Evolutionary conservation across 306 rosid species (phyloP).

Genomic region (Trifolium fragiferum): DNA sequence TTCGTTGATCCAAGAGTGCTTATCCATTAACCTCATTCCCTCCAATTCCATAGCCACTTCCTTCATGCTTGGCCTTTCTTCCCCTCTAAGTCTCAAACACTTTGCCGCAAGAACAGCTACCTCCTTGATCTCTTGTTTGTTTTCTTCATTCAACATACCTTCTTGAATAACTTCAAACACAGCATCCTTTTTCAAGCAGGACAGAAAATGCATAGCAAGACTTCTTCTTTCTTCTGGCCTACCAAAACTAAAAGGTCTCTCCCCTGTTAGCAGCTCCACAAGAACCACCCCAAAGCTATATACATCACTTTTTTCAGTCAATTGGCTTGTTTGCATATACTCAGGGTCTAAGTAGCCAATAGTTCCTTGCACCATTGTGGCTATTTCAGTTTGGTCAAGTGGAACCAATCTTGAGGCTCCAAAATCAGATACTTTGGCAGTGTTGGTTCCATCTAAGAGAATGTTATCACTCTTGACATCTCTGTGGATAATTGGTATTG

Average conservation of each 20-base stretch:
- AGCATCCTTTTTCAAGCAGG: background rate
- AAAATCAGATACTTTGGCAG: background rate
- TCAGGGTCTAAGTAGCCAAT: conserved; percentile 6
- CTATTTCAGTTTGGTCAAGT: background rate
- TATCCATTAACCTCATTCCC: background rate
- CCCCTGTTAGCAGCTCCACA: background rate
- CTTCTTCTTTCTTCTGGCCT: background rate
- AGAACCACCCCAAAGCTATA: conserved; percentile 6
- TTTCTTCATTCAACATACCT: background rate
- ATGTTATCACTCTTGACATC: conserved; percentile 18
- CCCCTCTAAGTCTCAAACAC: conserved; percentile 3
- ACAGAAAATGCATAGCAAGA: conserved; percentile 4
- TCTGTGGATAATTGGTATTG: background rate
- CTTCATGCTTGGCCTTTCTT: conserved; percentile 3
- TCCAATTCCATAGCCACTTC: conserved; percentile 24
- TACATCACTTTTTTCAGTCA: conserved; percentile 4
- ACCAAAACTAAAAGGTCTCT: background rate
- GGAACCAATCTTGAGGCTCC: conserved; percentile 19
- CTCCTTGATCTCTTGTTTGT: background rate
- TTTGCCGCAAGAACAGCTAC: conserved; percentile 5
- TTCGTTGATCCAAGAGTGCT: conserved; percentile 1
- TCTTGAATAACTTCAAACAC: background rate
- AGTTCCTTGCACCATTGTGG: conserved; percentile 12
- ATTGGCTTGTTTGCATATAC: conserved; percentile 17
- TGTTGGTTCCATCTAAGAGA: conserved; percentile 2